Conservation (phyloP, 345 rosid genomes). For the Brassica nigra region DNA sequence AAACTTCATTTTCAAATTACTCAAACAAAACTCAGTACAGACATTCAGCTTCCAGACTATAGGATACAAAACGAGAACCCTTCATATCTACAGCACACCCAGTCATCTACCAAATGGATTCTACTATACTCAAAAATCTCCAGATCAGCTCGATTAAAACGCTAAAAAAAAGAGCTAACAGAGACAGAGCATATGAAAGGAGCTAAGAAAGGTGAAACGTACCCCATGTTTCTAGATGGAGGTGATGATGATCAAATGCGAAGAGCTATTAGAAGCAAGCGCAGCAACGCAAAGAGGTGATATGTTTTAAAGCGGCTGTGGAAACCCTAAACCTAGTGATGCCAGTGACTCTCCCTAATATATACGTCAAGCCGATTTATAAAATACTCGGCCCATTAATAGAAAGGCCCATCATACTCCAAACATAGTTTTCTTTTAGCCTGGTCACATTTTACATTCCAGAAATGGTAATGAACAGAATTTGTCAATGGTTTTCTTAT, state of each 20-base stretch:
- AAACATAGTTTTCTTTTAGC: neutral
- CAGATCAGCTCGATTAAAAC: neutral
- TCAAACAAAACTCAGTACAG: neutral
- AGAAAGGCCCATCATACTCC: neutral
- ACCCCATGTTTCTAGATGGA: conserved; percentile 41
- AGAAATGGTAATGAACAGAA: neutral
- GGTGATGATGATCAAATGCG: conserved; percentile 13
- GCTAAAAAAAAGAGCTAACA: neutral
- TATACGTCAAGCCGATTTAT: neutral
- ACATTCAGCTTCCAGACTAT: neutral
- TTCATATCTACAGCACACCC: too few relatives aligned
- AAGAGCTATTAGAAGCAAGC: neutral
- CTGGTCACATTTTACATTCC: neutral
- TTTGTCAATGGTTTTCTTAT: neutral
- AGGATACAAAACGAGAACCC: neutral
- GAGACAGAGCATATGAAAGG: neutral
- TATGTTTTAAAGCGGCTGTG: conserved; percentile 23
- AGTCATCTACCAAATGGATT: neutral
- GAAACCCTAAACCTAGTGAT: conserved; percentile 33
- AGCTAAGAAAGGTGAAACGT: conserved; percentile 6
- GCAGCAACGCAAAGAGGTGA: neutral
- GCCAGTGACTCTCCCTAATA: conserved; percentile 10
- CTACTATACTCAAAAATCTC: neutral
- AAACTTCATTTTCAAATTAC: neutral
- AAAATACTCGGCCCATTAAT: conserved; percentile 13